Evolutionary conservation across 441 rosid genomes (phyloP).

Genomic region (Syzygium malaccense): DNA sequence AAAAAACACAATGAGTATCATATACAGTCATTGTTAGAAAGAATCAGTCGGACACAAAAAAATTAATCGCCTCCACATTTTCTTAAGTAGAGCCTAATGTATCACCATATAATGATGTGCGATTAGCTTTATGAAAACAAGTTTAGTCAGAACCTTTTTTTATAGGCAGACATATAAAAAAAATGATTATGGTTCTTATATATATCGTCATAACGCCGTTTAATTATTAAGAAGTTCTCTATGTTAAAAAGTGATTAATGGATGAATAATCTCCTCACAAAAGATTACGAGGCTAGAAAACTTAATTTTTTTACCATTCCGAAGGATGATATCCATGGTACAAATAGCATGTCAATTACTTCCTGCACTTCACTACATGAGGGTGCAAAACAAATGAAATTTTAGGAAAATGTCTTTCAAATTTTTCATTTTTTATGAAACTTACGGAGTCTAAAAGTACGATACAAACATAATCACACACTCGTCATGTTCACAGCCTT

Average conservation of each 20-base stretch:
- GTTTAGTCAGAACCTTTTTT: background rate
- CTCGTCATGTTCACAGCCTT: too few relatives aligned
- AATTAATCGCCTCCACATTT: background rate
- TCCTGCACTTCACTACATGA: background rate
- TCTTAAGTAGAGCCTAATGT: background rate
- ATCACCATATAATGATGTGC: background rate
- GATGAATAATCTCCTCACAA: background rate
- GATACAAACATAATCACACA: too few relatives aligned
- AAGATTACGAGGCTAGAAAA: background rate
- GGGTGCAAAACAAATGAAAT: background rate
- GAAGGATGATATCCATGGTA: background rate
- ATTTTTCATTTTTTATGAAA: too few relatives aligned
- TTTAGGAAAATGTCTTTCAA: too few relatives aligned
- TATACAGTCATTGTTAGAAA: background rate
- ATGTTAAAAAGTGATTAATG: background rate
- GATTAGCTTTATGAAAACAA: background rate
- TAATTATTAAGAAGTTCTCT: background rate
- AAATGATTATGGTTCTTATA: too few relatives aligned
- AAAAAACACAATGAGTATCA: background rate
- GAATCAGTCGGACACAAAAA: background rate
- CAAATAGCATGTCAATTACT: background rate
- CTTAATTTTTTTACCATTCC: background rate
- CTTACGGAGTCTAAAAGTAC: too few relatives aligned
- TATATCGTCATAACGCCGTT: too few relatives aligned
- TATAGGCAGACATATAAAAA: background rate